Percentiles rank a stretch among this genome's conserved stretches.
Evolutionary conservation across 2,329 filamentous ascomycete species (phyloP).

Genomic region (Epichloe brachyelytri): DNA sequence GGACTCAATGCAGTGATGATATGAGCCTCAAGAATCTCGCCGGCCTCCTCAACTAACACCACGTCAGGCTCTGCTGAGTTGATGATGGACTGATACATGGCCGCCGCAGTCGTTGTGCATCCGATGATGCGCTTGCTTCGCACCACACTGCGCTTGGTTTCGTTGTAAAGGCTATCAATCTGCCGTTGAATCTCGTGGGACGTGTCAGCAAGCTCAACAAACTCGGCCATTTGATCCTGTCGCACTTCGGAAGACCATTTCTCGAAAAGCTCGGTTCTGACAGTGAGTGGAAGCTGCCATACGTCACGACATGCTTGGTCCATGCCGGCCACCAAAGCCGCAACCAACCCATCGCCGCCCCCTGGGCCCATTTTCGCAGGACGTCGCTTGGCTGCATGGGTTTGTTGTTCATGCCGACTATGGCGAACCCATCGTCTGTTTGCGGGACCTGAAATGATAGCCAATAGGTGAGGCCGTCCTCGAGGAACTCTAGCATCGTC

Average conservation of each 20-base stretch:
- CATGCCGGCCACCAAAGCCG: too few species aligned
- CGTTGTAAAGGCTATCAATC: constrained; percentile 30
- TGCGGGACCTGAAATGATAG: constrained; percentile 41
- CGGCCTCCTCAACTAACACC: constrained; percentile 58
- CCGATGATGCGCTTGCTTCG: constrained; percentile 48
- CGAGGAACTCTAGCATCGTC: constrained; percentile 37
- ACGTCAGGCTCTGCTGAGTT: constrained; percentile 42
- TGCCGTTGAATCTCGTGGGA: too few species aligned
- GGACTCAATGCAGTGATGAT: constrained; percentile 42
- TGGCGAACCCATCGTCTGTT: constrained; percentile 13
- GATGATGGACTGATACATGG: constrained; percentile 45
- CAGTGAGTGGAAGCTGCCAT: too few species aligned
- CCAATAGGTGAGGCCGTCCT: constrained; percentile 36
- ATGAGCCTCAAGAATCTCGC: constrained; percentile 59
- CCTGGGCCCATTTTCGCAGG: too few species aligned
- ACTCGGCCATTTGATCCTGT: too few species aligned
- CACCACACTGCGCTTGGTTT: constrained; percentile 31
- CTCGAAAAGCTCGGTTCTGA: too few species aligned
- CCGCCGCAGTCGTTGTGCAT: constrained; percentile 59
- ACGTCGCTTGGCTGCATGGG: too few species aligned
- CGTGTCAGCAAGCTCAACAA: too few species aligned
- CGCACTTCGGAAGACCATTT: too few species aligned
- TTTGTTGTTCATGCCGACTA: too few species aligned
- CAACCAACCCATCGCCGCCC: too few species aligned
- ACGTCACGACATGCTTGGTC: too few species aligned